These are phyloP conservation scores for Ogataea methylovora DNA, from an alignment of 805 yeast genomes.

Conservation along the genomic window DNA sequence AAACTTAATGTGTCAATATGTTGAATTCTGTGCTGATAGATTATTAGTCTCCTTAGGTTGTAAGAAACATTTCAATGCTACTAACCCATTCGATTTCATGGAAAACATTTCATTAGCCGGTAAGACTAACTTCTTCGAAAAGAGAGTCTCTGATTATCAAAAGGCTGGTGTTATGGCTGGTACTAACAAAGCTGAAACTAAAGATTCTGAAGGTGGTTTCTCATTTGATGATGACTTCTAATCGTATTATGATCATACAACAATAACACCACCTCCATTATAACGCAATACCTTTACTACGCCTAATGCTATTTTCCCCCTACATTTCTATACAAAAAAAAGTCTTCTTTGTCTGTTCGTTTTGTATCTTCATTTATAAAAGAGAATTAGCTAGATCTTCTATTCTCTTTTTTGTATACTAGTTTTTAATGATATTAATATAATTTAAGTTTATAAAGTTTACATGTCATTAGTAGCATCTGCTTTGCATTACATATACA, in stretches of 20 bases:
- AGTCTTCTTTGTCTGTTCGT: too few species aligned
- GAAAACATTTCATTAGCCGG: constrained; percentile 98
- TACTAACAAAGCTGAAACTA: constrained; percentile 39
- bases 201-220: constrained; percentile 46
- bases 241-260: constrained; percentile 6
- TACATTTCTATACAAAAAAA: too few species aligned
- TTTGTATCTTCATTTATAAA: too few species aligned
- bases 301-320: constrained; percentile 3
- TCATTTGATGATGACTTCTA: constrained; percentile 92
- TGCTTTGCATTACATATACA: too few species aligned
- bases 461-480: too few species aligned
- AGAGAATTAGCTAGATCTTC: too few species aligned
- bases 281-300: too few species aligned
- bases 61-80: constrained; percentile 76
- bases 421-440: too few species aligned
- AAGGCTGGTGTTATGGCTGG: constrained; percentile 98
- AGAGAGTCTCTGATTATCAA: constrained; percentile 97
- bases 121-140: constrained; percentile 97
- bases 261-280: not conserved
- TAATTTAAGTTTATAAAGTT: too few species aligned
- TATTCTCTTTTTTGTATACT: too few species aligned
- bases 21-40: constrained; percentile 96
- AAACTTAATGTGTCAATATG: constrained; percentile 93
- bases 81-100: constrained; percentile 98
- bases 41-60: constrained; percentile 86